These are phyloP conservation scores for Chlorencoelia australis DNA, from an alignment of 2,329 filamentous ascomycete species.

Conservation along the genomic window DNA sequence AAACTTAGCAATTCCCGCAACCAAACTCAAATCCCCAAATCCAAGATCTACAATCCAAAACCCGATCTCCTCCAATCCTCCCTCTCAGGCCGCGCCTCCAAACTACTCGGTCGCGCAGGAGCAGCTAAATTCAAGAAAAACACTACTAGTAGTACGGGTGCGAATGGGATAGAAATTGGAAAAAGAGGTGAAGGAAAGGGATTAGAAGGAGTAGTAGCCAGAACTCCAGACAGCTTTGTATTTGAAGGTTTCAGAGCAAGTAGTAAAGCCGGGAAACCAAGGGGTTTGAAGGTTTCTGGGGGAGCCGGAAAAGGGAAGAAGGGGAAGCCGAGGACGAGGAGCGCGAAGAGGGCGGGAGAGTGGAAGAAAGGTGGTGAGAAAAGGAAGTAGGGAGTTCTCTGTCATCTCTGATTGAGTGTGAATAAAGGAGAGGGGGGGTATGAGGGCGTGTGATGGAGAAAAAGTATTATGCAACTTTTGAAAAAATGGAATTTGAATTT, in stretches of 20 bases:
- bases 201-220: conserved; percentile 34
- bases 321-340: conserved; percentile 31
- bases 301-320: conserved; percentile 43
- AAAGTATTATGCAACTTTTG: too few species aligned
- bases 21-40: conserved; percentile 30
- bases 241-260: conserved; percentile 74
- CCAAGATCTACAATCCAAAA: conserved; percentile 54
- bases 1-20: conserved; percentile 9
- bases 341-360: conserved; percentile 26
- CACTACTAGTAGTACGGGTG: conserved; percentile 20
- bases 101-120: conserved; percentile 62
- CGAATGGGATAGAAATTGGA: conserved; percentile 20
- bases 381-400: too few species aligned
- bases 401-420: too few species aligned
- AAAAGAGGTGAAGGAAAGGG: conserved; percentile 11
- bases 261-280: conserved; percentile 52
- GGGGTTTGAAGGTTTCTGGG: conserved; percentile 48
- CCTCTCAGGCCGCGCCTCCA: conserved; percentile 60
- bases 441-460: too few species aligned
- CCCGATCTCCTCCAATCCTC: conserved; percentile 60
- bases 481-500: too few species aligned
- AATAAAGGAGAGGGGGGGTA: too few species aligned
- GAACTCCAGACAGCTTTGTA: conserved; percentile 62
- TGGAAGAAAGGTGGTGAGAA: conserved; percentile 32
- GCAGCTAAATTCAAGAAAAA: conserved; percentile 33